Evolutionary conservation across 1,284 basidiomycete species (phyloP).

Genomic region (Sanghuangporus weigelae): DNA sequence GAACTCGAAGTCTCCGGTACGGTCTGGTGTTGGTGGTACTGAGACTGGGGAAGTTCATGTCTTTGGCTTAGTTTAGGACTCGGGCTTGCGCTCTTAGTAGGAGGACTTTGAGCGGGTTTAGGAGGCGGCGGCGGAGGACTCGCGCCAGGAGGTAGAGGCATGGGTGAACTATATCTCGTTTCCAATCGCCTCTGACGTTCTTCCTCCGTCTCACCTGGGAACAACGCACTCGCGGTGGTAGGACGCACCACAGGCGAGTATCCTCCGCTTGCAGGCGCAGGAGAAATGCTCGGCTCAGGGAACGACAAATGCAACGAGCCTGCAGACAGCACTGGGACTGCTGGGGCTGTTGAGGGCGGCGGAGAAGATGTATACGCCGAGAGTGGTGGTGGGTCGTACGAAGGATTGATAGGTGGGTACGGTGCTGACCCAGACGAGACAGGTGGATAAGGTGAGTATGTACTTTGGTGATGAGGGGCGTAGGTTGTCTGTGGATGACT

Average conservation of each 20-base stretch:
- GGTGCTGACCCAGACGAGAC: neutral
- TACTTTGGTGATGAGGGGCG: neutral
- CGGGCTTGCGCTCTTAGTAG: neutral
- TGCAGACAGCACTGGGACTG: neutral
- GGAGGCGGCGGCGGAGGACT: neutral
- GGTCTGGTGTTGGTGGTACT: neutral
- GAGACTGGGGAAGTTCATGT: neutral
- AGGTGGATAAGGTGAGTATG: neutral
- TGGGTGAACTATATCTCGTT: constrained; percentile 10
- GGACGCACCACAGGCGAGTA: neutral
- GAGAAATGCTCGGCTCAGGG: constrained; percentile 7
- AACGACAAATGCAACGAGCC: neutral
- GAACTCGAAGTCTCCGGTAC: neutral
- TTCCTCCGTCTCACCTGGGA: neutral
- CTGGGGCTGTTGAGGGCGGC: neutral
- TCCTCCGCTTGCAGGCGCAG: neutral
- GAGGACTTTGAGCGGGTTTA: neutral
- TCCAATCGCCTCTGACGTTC: neutral
- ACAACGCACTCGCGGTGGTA: neutral
- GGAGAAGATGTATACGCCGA: neutral
- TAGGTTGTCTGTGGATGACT: neutral
- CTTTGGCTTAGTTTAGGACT: neutral
- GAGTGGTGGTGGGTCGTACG: neutral
- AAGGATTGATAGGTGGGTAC: neutral
- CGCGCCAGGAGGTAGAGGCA: constrained; percentile 8